phyloP scores from a whole-genome alignment of 2,329 filamentous ascomycete species.

The Lizonia empirigonia region DNA sequence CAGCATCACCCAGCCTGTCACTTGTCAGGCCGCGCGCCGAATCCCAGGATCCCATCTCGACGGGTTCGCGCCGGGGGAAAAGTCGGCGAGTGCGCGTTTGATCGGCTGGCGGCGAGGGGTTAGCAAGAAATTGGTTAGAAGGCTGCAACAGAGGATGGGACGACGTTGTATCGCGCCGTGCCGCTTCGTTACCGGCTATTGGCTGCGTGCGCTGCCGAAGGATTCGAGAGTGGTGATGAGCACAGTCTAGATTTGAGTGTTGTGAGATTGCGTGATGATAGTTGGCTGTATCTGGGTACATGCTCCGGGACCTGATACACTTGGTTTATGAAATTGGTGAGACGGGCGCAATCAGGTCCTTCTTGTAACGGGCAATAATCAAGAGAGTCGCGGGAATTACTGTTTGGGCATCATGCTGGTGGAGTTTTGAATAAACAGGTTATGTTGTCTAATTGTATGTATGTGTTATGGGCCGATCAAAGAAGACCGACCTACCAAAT shows the following conservation, averaged over 20 bases:
- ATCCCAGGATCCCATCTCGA: slow-evolving; percentile 14
- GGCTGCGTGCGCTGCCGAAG: slow-evolving; percentile 1
- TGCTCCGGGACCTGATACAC: slow-evolving; percentile 11
- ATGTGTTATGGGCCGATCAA: slow-evolving; percentile 9
- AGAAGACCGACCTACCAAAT: slow-evolving; percentile 12
- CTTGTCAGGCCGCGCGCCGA: slow-evolving; percentile 1
- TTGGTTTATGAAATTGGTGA: not conserved
- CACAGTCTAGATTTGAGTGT: slow-evolving; percentile 8
- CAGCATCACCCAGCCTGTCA: slow-evolving; percentile 19
- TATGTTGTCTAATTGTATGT: slow-evolving; percentile 13
- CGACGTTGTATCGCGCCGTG: slow-evolving; percentile 6
- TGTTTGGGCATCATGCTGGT: not conserved
- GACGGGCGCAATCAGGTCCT: not conserved
- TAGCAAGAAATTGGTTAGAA: slow-evolving; percentile 1
- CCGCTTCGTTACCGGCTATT: slow-evolving; percentile 17
- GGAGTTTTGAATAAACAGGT: not conserved
- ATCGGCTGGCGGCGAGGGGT: no score
- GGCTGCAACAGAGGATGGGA: no score
- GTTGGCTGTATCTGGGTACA: slow-evolving; percentile 6
- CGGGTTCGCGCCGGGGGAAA: slow-evolving; percentile 3
- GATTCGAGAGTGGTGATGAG: slow-evolving; percentile 1
- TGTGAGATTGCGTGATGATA: slow-evolving; percentile 12
- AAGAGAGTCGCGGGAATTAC: not conserved
- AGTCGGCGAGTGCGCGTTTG: slow-evolving; percentile 1
- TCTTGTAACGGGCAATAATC: not conserved